Evolutionary conservation across 1,284 basidiomycete genomes (phyloP).

Genomic region (Schizophyllum amplum): DNA sequence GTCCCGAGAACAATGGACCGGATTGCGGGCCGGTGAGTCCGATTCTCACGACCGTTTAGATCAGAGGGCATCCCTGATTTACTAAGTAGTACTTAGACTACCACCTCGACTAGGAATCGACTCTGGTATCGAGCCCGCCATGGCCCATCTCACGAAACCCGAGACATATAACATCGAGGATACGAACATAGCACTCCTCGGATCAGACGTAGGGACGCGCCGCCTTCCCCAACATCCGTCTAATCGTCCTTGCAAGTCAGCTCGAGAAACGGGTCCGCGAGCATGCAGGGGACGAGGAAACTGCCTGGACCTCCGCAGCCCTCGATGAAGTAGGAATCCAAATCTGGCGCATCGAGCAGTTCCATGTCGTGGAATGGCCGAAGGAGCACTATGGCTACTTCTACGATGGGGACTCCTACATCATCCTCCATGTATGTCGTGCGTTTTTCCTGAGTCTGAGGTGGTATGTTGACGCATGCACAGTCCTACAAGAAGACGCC

Average conservation of each 20-base stretch:
- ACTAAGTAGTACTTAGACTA: too few species aligned
- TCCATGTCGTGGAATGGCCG: slow-evolving; percentile 46
- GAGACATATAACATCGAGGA: slow-evolving; percentile 50
- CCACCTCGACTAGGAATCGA: too few species aligned
- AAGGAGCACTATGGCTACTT: slow-evolving; percentile 43
- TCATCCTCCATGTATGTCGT: slow-evolving; percentile 46
- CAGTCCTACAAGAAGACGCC: slow-evolving; percentile 48
- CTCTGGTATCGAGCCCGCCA: slow-evolving; percentile 15
- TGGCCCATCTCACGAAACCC: slow-evolving; percentile 38
- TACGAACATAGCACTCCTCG: slow-evolving; percentile 53
- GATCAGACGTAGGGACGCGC: slow-evolving; percentile 44
- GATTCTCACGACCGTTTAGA: not conserved
- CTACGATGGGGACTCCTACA: slow-evolving; percentile 59
- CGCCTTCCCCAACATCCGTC: not conserved
- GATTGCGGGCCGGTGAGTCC: not conserved
- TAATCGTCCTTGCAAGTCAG: slow-evolving; percentile 20
- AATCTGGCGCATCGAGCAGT: slow-evolving; percentile 56
- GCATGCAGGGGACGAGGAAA: slow-evolving; percentile 42
- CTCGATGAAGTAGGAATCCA: slow-evolving; percentile 30
- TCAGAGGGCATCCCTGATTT: too few species aligned
- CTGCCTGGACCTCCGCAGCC: slow-evolving; percentile 45
- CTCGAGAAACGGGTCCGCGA: slow-evolving; percentile 50
- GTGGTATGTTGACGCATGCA: too few species aligned
- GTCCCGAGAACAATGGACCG: not conserved
- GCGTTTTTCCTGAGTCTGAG: too few species aligned